Evolutionary conservation across 768 basidiomycete species (phyloP).

Genomic region (Pulveroboletus ravenelii): DNA sequence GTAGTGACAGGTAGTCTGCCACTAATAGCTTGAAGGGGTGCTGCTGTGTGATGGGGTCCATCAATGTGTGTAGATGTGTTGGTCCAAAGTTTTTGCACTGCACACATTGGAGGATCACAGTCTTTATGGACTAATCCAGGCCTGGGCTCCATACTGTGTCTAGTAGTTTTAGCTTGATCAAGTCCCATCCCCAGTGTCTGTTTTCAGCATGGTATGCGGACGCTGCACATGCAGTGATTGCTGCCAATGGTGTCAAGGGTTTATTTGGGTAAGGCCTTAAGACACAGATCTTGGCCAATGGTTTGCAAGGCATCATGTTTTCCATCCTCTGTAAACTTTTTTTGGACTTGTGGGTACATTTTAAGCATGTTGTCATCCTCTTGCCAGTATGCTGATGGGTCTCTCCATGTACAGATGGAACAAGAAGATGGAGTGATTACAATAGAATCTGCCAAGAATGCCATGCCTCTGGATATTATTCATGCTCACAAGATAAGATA

Average conservation of each 20-base stretch:
- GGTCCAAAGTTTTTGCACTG: conserved; percentile 23
- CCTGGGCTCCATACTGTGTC: neutral
- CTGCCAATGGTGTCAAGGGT: conserved; percentile 69
- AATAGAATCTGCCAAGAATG: neutral
- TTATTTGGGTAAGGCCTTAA: conserved; percentile 87
- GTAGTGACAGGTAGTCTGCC: conserved; percentile 33
- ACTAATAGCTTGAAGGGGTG: conserved; percentile 33
- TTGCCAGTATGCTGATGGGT: neutral
- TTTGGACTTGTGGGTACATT: conserved; percentile 68
- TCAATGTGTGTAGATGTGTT: conserved; percentile 21
- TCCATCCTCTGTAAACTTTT: conserved; percentile 89
- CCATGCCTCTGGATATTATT: no score
- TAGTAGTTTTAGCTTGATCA: neutral
- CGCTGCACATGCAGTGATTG: conserved; percentile 74
- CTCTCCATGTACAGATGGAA: conserved; percentile 29
- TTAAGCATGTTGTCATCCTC: neutral
- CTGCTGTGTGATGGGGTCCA: conserved; percentile 33
- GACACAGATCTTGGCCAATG: conserved; percentile 86
- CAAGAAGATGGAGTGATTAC: conserved; percentile 22
- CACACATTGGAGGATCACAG: conserved; percentile 16
- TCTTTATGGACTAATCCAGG: conserved; percentile 7
- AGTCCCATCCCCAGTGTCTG: no score
- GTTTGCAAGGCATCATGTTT: conserved; percentile 89
- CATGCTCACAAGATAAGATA: no score
- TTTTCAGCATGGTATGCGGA: no score